phyloP scores from a whole-genome alignment of 2,329 filamentous ascomycete species.

The Pseudopyricularia javanii region DNA sequence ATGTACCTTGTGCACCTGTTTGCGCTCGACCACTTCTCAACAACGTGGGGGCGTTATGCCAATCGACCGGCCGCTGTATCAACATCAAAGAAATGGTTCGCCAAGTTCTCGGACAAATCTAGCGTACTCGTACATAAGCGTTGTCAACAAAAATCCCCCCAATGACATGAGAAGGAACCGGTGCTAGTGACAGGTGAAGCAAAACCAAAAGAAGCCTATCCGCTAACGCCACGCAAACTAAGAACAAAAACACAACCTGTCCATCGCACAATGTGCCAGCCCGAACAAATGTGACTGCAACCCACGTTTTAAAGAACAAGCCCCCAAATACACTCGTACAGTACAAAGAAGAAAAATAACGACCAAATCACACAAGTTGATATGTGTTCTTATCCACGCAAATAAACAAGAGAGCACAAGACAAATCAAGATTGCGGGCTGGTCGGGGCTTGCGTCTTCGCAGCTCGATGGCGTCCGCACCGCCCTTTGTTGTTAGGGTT shows the following conservation, averaged over 20 bases:
- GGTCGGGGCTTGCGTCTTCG: slow-evolving; percentile 8
- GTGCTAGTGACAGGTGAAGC: not conserved
- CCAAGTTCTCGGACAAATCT: not conserved
- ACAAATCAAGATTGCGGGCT: not conserved
- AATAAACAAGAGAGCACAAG: not conserved
- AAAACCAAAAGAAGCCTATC: not conserved
- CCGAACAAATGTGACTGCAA: not conserved
- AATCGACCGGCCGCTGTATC: not conserved
- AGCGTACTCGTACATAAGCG: not conserved
- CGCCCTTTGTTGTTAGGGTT: slow-evolving; percentile 45
- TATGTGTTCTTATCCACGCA: not conserved
- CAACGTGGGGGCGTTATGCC: not conserved
- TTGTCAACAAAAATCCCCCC: not conserved
- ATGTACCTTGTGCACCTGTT: not conserved
- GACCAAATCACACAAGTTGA: not conserved
- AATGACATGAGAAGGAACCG: not conserved
- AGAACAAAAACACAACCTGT: not conserved
- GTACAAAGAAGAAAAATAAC: not conserved
- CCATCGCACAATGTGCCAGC: not conserved
- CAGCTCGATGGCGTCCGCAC: slow-evolving; percentile 41
- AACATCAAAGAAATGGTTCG: not conserved
- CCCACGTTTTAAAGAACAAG: not conserved
- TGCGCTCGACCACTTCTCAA: not conserved
- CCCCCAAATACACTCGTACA: not conserved
- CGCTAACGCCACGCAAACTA: not conserved